These are phyloP conservation scores for Heteromeles arbutifolia DNA, from an alignment of 306 rosid species.

Conservation along the genomic window DNA sequence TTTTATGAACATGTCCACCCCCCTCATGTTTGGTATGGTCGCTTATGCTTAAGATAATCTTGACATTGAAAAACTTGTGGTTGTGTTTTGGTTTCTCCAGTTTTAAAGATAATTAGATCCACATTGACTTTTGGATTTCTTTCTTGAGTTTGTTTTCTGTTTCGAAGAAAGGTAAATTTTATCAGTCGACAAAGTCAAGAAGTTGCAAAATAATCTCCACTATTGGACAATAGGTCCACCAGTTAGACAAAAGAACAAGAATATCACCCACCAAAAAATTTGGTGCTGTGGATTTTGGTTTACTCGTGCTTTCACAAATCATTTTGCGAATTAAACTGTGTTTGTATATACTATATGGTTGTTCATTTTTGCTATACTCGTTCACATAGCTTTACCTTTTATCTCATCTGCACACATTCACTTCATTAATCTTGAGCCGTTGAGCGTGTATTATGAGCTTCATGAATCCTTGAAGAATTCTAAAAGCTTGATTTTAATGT, in stretches of 20 bases:
- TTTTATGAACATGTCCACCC: not conserved
- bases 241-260: not conserved
- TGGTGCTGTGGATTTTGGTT: not conserved
- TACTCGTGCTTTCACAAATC: not conserved
- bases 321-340: too few relatives aligned
- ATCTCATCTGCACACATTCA: not conserved
- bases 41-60: not conserved
- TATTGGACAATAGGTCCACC: not conserved
- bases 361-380: not conserved
- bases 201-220: not conserved
- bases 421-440: not conserved
- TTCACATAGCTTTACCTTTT: not conserved
- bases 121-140: not conserved
- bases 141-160: not conserved
- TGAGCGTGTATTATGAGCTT: not conserved
- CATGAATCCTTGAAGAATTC: conserved; percentile 10
- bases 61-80: not conserved
- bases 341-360: not conserved
- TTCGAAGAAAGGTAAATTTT: not conserved
- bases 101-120: not conserved
- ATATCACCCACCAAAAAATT: not conserved
- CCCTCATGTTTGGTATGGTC: not conserved
- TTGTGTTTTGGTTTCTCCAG: not conserved
- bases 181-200: not conserved
- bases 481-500: conserved; percentile 24